Evolutionary conservation across 257 asterid genomes (phyloP).

Genomic region (Dorcoceras hygrometricum): DNA sequence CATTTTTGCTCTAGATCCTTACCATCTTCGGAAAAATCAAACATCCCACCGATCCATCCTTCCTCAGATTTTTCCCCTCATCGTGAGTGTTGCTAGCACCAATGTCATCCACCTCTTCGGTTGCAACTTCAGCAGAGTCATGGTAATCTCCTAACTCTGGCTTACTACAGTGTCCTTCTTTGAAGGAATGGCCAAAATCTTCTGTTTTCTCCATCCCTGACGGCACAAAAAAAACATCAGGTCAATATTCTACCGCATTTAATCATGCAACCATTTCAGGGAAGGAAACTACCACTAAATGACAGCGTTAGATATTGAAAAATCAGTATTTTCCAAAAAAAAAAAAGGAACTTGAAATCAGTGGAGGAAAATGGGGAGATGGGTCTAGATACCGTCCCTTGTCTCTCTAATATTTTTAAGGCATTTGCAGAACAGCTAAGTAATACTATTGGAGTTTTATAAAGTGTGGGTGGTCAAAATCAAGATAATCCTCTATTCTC

Average conservation of each 20-base stretch:
- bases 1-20: neutral
- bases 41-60: conserved; percentile 65
- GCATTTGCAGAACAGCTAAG: conserved; percentile 26
- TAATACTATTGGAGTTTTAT: conserved; percentile 30
- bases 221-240: conserved; percentile 22
- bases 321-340: too few species aligned
- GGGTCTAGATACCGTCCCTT: conserved; percentile 30
- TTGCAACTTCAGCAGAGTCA: conserved; percentile 27
- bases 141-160: conserved; percentile 27
- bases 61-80: conserved; percentile 47
- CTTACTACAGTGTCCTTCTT: conserved; percentile 49
- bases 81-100: conserved; percentile 21
- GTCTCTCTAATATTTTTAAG: conserved; percentile 23
- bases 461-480: conserved; percentile 47
- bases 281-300: conserved; percentile 33
- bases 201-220: conserved; percentile 25
- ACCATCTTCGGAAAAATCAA: conserved; percentile 68
- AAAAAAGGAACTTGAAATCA: conserved; percentile 10
- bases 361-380: conserved; percentile 23
- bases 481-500: conserved; percentile 49
- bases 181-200: conserved; percentile 40
- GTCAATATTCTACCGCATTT: conserved; percentile 27
- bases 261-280: conserved; percentile 25
- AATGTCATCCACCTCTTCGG: conserved; percentile 26
- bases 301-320: conserved; percentile 24